Evolutionary conservation across 164 flowering plant species (phyloP).

Genomic region (Umbilicus rupestris): DNA sequence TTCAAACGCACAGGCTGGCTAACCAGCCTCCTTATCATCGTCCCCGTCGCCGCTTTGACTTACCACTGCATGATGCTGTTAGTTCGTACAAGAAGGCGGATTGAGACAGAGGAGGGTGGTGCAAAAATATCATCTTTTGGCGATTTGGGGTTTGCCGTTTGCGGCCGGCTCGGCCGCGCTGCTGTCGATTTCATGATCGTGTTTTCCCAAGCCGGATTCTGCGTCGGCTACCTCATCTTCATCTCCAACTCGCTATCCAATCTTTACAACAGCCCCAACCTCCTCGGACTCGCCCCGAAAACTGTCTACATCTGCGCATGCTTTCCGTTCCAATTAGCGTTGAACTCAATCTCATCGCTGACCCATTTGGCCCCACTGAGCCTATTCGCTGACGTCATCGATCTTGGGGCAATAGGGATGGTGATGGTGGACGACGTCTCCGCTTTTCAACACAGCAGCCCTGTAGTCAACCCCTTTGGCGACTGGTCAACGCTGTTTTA

Average conservation of each 20-base stretch:
- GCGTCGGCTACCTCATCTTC: constrained; percentile 35
- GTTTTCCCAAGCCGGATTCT: constrained; percentile 52
- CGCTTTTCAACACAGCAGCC: constrained; percentile 20
- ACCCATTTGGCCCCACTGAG: constrained; percentile 85
- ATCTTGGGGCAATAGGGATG: constrained; percentile 65
- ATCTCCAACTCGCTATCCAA: constrained; percentile 43
- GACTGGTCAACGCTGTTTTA: constrained; percentile 44
- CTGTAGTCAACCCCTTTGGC: constrained; percentile 41
- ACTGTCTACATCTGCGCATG: constrained; percentile 44
- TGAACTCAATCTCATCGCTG: constrained; percentile 59
- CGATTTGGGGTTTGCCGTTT: constrained; percentile 45
- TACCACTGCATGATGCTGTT: constrained; percentile 10
- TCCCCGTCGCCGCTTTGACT: neutral
- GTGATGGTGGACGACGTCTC: constrained; percentile 65
- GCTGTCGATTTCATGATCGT: constrained; percentile 47
- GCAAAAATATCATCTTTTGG: constrained; percentile 40
- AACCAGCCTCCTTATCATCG: neutral
- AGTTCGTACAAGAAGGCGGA: constrained; percentile 24
- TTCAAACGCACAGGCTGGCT: constrained; percentile 8
- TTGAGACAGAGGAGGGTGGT: constrained; percentile 20
- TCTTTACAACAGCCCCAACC: constrained; percentile 22
- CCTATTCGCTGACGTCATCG: constrained; percentile 77
- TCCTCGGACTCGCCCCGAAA: constrained; percentile 27
- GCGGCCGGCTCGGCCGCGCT: constrained; percentile 35
- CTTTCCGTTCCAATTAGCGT: constrained; percentile 68